phyloP scores from a whole-genome alignment of 768 basidiomycete species.

The Tephrocybe sp. region DNA sequence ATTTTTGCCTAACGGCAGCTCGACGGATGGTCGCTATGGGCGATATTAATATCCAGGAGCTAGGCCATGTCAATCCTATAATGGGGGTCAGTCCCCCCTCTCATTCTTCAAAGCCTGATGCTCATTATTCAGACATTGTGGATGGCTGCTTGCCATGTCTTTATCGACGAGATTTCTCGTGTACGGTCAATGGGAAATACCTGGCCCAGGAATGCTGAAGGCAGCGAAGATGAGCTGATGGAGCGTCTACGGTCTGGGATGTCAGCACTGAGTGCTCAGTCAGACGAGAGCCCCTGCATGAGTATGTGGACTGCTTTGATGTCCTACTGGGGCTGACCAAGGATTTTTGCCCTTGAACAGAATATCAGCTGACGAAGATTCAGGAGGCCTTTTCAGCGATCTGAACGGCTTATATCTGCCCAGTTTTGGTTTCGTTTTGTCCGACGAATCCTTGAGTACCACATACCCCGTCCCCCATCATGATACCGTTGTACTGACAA shows the following conservation, averaged over 20 bases:
- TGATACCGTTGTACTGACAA: constrained; percentile 15
- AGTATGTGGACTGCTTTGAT: constrained; percentile 30
- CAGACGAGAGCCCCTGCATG: constrained; percentile 42
- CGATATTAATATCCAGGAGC: constrained; percentile 34
- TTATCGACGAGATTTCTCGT: constrained; percentile 45
- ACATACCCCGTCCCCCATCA: constrained; percentile 15
- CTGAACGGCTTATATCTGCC: constrained; percentile 13
- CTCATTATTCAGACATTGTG: constrained; percentile 38
- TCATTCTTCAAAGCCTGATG: constrained; percentile 1
- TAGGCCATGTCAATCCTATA: constrained; percentile 45
- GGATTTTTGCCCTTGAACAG: constrained; percentile 22
- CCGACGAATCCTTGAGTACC: neutral
- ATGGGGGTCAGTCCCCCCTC: constrained; percentile 43
- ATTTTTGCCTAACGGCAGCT: constrained; percentile 42
- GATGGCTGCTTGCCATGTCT: constrained; percentile 44
- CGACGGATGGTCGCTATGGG: constrained; percentile 40
- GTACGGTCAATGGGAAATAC: constrained; percentile 31
- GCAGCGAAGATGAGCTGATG: constrained; percentile 40
- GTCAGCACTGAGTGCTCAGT: constrained; percentile 39
- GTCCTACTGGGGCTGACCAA: constrained; percentile 3
- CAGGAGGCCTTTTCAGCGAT: constrained; percentile 44
- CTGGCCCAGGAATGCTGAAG: constrained; percentile 27
- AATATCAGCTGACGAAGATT: constrained; percentile 43
- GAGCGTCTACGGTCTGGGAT: constrained; percentile 38
- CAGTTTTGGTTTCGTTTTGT: neutral